phyloP scores from a whole-genome alignment of 106 monocot genomes.

The Cymbidium sinense region DNA sequence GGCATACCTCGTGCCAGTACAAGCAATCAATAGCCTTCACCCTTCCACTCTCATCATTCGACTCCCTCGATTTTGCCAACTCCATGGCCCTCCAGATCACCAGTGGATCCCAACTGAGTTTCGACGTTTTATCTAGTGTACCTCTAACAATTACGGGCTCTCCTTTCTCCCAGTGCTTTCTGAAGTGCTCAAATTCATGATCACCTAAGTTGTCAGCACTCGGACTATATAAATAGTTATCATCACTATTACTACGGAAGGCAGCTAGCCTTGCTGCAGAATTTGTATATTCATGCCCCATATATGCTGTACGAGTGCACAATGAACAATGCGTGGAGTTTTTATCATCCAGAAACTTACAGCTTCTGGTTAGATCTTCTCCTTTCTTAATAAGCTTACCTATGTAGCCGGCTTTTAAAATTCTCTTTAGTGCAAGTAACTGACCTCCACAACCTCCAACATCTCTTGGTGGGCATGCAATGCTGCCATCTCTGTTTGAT shows the following conservation, averaged over 20 bases:
- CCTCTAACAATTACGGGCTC: constrained; percentile 29
- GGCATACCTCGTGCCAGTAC: constrained; percentile 32
- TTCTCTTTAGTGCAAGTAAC: constrained; percentile 15
- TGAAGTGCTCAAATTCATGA: constrained; percentile 16
- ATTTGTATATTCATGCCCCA: background rate
- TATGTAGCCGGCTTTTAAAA: constrained; percentile 11
- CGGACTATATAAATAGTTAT: constrained; percentile 28
- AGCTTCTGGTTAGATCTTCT: constrained; percentile 12
- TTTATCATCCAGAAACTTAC: constrained; percentile 4
- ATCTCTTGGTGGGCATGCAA: constrained; percentile 24
- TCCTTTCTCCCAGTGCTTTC: constrained; percentile 22
- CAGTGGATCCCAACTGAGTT: constrained; percentile 29
- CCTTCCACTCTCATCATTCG: constrained; percentile 11
- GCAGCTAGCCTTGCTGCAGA: constrained; percentile 10
- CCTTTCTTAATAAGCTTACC: constrained; percentile 13
- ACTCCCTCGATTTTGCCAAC: constrained; percentile 8
- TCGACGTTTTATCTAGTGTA: constrained; percentile 19
- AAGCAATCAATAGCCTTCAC: constrained; percentile 43
- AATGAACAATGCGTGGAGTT: background rate
- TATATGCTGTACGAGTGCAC: background rate
- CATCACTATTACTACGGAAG: constrained; percentile 7
- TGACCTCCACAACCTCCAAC: constrained; percentile 25
- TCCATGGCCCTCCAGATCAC: constrained; percentile 31
- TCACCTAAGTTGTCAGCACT: constrained; percentile 6
- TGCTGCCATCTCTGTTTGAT: constrained; percentile 16